Conservation (phyloP, 768 basidiomycete species). For the Dioszegia aurantiaca region DNA sequence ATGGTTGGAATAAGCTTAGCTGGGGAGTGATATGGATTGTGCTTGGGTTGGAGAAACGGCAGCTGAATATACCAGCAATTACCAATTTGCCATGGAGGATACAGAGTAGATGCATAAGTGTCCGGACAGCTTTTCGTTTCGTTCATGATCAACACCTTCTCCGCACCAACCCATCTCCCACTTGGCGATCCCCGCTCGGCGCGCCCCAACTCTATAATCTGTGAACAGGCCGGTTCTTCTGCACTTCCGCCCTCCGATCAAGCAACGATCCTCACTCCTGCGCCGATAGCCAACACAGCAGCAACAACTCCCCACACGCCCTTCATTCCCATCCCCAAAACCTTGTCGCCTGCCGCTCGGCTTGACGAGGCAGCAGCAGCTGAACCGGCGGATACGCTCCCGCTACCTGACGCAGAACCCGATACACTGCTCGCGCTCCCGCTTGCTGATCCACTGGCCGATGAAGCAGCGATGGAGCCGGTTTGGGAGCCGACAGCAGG, state of each 20-base stretch:
- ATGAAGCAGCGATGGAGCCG: slow-evolving; percentile 23
- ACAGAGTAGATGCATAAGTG: too few relatives aligned
- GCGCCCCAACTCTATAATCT: too few relatives aligned
- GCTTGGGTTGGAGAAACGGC: too few relatives aligned
- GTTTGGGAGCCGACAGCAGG: slow-evolving; percentile 30
- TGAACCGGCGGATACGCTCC: neutral
- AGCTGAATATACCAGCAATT: too few relatives aligned
- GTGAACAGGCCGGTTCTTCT: too few relatives aligned
- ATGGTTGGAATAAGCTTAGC: too few relatives aligned
- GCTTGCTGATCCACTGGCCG: slow-evolving; percentile 4
- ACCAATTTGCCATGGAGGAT: too few relatives aligned
- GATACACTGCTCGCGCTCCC: neutral
- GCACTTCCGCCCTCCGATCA: neutral
- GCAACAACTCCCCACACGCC: slow-evolving; percentile 1
- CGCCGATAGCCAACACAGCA: slow-evolving; percentile 4
- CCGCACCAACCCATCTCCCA: too few relatives aligned
- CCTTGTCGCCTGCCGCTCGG: slow-evolving; percentile 3
- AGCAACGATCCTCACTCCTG: neutral
- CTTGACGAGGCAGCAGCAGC: slow-evolving; percentile 7
- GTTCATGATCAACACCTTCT: too few relatives aligned
- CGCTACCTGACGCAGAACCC: neutral
- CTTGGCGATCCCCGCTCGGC: too few relatives aligned
- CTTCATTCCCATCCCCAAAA: neutral
- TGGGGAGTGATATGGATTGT: too few relatives aligned
- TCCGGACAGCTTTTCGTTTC: too few relatives aligned